A percentile compares a stretch with the other conserved stretches of the same genome.
These are phyloP conservation scores for Scenedesmus sp. DNA, from an alignment of 163 green algal species.

Conservation along the genomic window DNA sequence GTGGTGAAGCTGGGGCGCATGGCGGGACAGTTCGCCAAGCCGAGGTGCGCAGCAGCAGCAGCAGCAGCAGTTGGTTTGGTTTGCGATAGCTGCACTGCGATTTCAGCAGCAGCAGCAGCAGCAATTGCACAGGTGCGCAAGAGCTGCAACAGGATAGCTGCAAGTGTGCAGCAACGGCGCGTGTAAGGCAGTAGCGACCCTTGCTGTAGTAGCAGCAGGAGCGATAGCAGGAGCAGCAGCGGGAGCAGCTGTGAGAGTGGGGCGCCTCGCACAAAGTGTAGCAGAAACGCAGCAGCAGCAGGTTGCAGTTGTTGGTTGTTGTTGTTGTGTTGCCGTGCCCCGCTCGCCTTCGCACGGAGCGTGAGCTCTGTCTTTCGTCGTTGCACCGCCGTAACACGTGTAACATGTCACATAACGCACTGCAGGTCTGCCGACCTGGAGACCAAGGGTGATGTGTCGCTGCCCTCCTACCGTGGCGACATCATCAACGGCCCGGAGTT, in stretches of 20 bases:
- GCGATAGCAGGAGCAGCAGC: too few species aligned
- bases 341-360: too few species aligned
- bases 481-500: conserved; percentile 99
- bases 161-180: too few species aligned
- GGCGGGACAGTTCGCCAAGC: conserved; percentile 99
- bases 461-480: conserved; percentile 96
- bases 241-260: too few species aligned
- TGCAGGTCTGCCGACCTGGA: conserved; percentile 70
- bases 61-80: conserved; percentile 38
- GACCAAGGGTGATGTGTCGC: conserved; percentile 76
- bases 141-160: too few species aligned
- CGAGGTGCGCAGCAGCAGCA: conserved; percentile 57
- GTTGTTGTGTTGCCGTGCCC: too few species aligned
- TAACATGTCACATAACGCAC: too few species aligned
- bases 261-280: too few species aligned
- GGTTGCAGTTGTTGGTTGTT: too few species aligned
- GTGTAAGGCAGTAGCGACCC: too few species aligned
- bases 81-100: background rate
- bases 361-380: background rate
- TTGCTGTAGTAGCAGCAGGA: too few species aligned
- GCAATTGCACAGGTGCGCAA: background rate
- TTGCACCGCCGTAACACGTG: background rate
- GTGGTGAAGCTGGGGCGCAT: conserved; percentile 98
- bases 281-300: too few species aligned
- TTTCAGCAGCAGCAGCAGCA: background rate